Conservation (phyloP, 495 filamentous ascomycete genomes). For the Astrothelium subdiscretum region DNA sequence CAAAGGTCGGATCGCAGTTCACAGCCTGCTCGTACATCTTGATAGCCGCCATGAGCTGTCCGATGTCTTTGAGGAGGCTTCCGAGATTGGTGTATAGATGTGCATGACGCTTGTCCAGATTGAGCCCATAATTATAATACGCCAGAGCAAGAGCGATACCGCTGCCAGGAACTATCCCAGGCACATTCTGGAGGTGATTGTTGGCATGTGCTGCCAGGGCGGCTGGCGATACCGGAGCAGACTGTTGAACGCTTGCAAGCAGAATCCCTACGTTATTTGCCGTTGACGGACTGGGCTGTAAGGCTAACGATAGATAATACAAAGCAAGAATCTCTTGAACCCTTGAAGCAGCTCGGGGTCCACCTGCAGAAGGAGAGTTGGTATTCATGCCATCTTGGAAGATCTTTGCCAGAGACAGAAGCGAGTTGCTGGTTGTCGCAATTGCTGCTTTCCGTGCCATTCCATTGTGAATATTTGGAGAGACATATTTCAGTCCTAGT, state of each 20-base stretch:
- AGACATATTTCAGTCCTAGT: conserved; percentile 68
- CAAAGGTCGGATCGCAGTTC: conserved; percentile 78
- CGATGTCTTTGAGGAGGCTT: conserved; percentile 92
- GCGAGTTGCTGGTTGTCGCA: conserved; percentile 88
- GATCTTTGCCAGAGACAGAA: conserved; percentile 93
- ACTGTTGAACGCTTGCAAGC: conserved; percentile 84
- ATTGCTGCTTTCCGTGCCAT: conserved; percentile 68
- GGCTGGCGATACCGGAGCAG: conserved; percentile 23
- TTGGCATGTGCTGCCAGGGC: conserved; percentile 5
- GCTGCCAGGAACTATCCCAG: conserved; percentile 74
- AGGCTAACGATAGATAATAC: conserved; percentile 89
- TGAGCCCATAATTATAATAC: conserved; percentile 90
- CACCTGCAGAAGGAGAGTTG: conserved; percentile 49
- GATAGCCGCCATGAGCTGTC: conserved; percentile 81
- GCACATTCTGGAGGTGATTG: conserved; percentile 42
- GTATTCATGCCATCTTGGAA: conserved; percentile 96
- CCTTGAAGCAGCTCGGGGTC: conserved; percentile 51
- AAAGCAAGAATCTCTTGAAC: conserved; percentile 90
- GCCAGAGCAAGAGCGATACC: conserved; percentile 79
- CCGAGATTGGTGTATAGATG: conserved; percentile 96
- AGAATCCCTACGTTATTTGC: conserved; percentile 98
- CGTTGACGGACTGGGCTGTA: conserved; percentile 93
- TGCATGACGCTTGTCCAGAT: conserved; percentile 81
- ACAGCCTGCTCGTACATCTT: conserved; percentile 97
- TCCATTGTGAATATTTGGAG: conserved; percentile 38